A percentile compares a stretch with the other conserved stretches of the same genome.
These are phyloP conservation scores for Lasiodiplodia sp. DNA, from an alignment of 2,329 filamentous ascomycete genomes.

Conservation along the genomic window DNA sequence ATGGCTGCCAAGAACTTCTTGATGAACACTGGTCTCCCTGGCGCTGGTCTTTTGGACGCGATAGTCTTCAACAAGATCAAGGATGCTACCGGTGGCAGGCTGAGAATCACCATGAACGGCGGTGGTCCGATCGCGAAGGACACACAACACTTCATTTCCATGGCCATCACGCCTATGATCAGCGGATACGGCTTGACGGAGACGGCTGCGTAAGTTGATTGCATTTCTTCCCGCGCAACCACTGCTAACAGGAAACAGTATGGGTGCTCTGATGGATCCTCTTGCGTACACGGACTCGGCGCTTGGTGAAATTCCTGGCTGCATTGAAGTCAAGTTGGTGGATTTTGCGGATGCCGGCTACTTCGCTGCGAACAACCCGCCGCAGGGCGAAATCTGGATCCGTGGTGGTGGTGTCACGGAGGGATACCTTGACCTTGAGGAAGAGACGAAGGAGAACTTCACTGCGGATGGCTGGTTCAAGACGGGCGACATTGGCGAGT, in stretches of 20 bases:
- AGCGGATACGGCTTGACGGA: slow-evolving; percentile 94
- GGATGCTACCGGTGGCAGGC: slow-evolving; percentile 83
- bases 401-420: slow-evolving; percentile 77
- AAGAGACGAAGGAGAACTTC: slow-evolving; percentile 80
- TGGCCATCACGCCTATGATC: slow-evolving; percentile 94
- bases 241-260: slow-evolving; percentile 47
- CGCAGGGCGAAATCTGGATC: slow-evolving; percentile 93
- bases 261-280: slow-evolving; percentile 82
- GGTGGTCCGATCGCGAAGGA: slow-evolving; percentile 88
- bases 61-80: slow-evolving; percentile 93
- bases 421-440: slow-evolving; percentile 84
- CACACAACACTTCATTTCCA: slow-evolving; percentile 88
- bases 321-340: slow-evolving; percentile 88
- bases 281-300: slow-evolving; percentile 80
- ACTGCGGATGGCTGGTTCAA: slow-evolving; percentile 94
- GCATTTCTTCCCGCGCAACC: neutral
- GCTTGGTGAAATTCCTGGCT: slow-evolving; percentile 79
- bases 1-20: slow-evolving; percentile 68
- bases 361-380: slow-evolving; percentile 73
- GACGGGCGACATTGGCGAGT: slow-evolving; percentile 94
- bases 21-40: slow-evolving; percentile 67
- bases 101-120: slow-evolving; percentile 93
- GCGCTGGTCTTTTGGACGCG: slow-evolving; percentile 75
- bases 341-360: slow-evolving; percentile 91
- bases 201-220: slow-evolving; percentile 68